These are phyloP conservation scores for Aspergillus proliferans DNA, from an alignment of 2,329 filamentous ascomycete species.

Conservation along the genomic window DNA sequence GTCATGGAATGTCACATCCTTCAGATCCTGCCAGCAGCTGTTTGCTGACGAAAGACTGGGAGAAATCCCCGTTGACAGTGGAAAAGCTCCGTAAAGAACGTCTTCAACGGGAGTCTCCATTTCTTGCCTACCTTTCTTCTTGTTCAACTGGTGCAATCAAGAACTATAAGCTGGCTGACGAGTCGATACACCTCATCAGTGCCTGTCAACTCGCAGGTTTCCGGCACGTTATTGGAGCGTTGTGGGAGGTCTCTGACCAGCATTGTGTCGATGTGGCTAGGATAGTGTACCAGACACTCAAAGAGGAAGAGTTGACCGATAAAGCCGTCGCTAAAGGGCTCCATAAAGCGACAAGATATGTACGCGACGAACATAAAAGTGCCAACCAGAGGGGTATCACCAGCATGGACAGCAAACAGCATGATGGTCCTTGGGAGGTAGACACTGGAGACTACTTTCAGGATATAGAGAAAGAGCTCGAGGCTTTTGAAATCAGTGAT, in stretches of 20 bases:
- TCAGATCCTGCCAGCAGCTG: conserved; percentile 25
- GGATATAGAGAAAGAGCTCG: no score
- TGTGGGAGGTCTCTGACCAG: conserved; percentile 35
- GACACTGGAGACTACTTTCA: no score
- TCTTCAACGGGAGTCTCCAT: conserved; percentile 14
- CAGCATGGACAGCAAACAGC: background rate
- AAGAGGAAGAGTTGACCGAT: conserved; percentile 3
- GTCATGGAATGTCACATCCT: conserved; percentile 25
- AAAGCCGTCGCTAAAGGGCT: conserved; percentile 3
- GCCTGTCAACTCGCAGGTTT: conserved; percentile 38
- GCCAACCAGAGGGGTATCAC: background rate
- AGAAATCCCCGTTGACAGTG: conserved; percentile 16
- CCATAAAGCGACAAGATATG: background rate
- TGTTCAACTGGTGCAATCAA: conserved; percentile 27
- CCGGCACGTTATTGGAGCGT: conserved; percentile 36
- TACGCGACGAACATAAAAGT: background rate
- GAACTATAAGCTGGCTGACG: conserved; percentile 24
- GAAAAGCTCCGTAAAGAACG: conserved; percentile 8
- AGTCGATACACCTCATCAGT: conserved; percentile 34
- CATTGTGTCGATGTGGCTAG: conserved; percentile 6
- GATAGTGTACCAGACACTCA: conserved; percentile 3
- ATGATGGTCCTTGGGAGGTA: background rate
- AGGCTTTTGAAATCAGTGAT: background rate
- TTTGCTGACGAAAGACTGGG: conserved; percentile 23
- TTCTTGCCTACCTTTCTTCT: conserved; percentile 37